Percentiles rank a stretch among this genome's conserved stretches.
Conservation (phyloP, 306 rosid species). For the Cicer cuneatum region DNA sequence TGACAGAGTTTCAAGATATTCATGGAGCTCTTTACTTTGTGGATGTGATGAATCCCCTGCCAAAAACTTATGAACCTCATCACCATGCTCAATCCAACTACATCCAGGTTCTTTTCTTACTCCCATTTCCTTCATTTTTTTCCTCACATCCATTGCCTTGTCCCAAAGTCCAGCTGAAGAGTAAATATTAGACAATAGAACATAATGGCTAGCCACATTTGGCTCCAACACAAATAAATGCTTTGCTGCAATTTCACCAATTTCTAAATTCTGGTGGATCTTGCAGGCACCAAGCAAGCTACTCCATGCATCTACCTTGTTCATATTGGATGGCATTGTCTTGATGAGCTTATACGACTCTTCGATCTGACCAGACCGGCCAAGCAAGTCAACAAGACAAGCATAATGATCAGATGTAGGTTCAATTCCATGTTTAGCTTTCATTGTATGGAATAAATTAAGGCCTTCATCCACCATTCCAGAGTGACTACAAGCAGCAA, state of each 20-base stretch:
- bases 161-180: conserved; percentile 83
- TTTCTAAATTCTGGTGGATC: conserved; percentile 65
- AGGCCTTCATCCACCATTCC: conserved; percentile 69
- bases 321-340: conserved; percentile 64
- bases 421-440: conserved; percentile 62
- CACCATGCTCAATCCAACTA: conserved; percentile 89
- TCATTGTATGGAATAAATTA: conserved; percentile 67
- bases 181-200: conserved; percentile 78
- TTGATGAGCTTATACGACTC: conserved; percentile 67
- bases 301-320: conserved; percentile 81
- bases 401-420: conserved; percentile 82
- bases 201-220: conserved; percentile 83
- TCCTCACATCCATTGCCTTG: conserved; percentile 71
- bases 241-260: conserved; percentile 76
- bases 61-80: conserved; percentile 81
- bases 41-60: conserved; percentile 86
- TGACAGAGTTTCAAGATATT: conserved; percentile 64
- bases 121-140: conserved; percentile 84
- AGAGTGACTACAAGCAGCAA: conserved; percentile 79
- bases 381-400: conserved; percentile 89
- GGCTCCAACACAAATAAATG: conserved; percentile 76
- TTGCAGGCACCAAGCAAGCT: conserved; percentile 87
- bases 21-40: conserved; percentile 68
- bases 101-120: conserved; percentile 87
- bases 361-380: conserved; percentile 77